Evolutionary conservation across 2,329 filamentous ascomycete species (phyloP), one percentile per base, ranked within the genome.

Genomic region (Xylariaceae sp.): DNA sequence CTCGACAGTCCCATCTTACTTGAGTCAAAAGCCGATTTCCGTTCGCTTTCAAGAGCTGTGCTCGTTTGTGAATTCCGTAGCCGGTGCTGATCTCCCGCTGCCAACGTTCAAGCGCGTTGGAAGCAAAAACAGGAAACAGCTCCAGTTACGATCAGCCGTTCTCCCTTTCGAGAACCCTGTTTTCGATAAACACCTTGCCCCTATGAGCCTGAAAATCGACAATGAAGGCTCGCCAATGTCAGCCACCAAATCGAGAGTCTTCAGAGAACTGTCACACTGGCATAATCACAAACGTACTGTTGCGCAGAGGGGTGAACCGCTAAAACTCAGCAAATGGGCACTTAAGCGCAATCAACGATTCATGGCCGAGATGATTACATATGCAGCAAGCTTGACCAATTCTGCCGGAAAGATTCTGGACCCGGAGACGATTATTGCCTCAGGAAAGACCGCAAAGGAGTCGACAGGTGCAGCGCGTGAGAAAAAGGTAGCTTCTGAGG

Each of bases 191-290:
- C 39, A 42, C 20, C 22, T 42, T 4, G 19, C 21, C 6, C 37
- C 37, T 10, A 23, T 33, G n/a, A 17, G 21, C 16, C 17, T 42
- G 4, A 16, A 33, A 17, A 17, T 42, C 22, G 39, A 42, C 27
- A 19, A 6, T 3, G 27, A 8, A 21, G 39, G 16, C 12, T 3
- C 5, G 12, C 20, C 25, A 17, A 5, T 23, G 6, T 34, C 39
- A 33, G 16, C 22, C 4, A 22, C 8, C 14, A 33, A 40, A 27
- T 40, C 37, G 6, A 37, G 37, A 5, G 21, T 42, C 3, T 42
- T 42, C 27, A 35, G 10, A 20, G 25, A 42, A 17, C 20, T 42
- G 8, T 21, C 39, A n/a, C 39, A 42, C 23, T 42, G 39, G 39
- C 39, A 42, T 42, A 42, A 42, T 23, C 8, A 20, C n/a, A 42